Conservation (phyloP, 2,329 filamentous ascomycete genomes). For the Helicocarpus griseus region DNA sequence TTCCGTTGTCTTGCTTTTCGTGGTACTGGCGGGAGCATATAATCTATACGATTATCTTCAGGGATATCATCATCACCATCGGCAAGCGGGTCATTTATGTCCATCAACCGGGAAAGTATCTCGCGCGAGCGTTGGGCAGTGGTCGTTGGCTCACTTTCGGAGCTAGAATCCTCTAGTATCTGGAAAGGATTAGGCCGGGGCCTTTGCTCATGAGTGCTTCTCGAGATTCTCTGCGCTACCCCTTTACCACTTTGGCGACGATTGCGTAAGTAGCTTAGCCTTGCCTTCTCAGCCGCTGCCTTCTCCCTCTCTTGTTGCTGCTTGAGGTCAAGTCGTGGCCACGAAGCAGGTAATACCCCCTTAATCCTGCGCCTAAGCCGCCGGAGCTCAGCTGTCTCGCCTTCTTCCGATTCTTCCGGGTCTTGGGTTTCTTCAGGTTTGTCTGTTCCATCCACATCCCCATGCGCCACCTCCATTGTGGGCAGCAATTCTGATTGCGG, state of each 20-base stretch:
- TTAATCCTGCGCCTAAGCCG: constrained; percentile 31
- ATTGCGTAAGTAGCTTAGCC: constrained; percentile 16
- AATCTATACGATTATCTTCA: constrained; percentile 34
- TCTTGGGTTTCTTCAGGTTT: constrained; percentile 2
- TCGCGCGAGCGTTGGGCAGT: constrained; percentile 9
- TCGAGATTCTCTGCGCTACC: constrained; percentile 15
- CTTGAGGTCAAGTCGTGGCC: constrained; percentile 33
- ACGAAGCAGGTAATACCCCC: constrained; percentile 42
- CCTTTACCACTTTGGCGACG: constrained; percentile 12
- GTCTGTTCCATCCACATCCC: neutral
- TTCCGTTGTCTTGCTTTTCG: constrained; percentile 12
- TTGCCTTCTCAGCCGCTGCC: constrained; percentile 6
- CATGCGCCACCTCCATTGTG: constrained; percentile 5
- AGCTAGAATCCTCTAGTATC: constrained; percentile 18
- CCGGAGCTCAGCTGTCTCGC: constrained; percentile 10
- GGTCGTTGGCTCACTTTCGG: constrained; percentile 14
- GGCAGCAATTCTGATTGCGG: constrained; percentile 1
- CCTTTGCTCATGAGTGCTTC: constrained; percentile 8
- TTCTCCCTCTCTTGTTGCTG: constrained; percentile 19
- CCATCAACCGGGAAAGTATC: constrained; percentile 12
- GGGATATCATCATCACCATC: constrained; percentile 25
- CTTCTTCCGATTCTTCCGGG: constrained; percentile 12
- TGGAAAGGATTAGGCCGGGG: constrained; percentile 6
- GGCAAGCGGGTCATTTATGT: constrained; percentile 14
- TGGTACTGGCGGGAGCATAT: constrained; percentile 27